Evolutionary conservation across 768 basidiomycete species (phyloP), one percentile per base, ranked within the genome.

Genomic region (Tricholoma terreum): DNA sequence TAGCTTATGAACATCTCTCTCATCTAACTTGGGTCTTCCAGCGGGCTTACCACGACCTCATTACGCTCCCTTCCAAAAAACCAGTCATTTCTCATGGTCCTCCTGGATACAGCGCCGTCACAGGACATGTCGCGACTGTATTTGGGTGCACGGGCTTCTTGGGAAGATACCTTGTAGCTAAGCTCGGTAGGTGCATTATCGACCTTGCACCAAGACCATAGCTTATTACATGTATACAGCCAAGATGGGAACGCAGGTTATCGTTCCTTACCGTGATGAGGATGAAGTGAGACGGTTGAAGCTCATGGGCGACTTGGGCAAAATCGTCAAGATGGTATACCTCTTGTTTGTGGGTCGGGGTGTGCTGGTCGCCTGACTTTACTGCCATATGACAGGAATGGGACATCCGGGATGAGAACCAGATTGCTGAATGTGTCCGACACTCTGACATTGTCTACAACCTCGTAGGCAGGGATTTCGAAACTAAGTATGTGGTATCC

Each of bases 371-470:
- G 19, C 52, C 59, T 54, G 59, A 64, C 55, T 64, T 54, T 36
- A 57, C 24, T 61, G 50, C 33, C 15, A 31, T 14, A 14, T 49
- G 15, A 42, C 61, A 98, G 95, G 96, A 98, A 83, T 98, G 94
- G 93, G 94, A 98, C 69, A 80, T 96, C 49, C 83, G 93, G 56
- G 88, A 92, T 68, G 90, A 93, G 65, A 81, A 85, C 51, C 93
- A 95, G 68, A 97, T 95, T 64, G 91, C 85, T 36, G 96, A 98
- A 70, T 97, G 94, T 71, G 70, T 98, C 58, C 81, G 92, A 62
- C 94, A 97, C 73, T 98, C 96, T 17, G 93, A 98, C 70, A 90
- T 89, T 4, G 97, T 99, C 19, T 97, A 94, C 79, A 98, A 98
- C 75, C 87, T 98, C 56, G 88, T 91, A 51, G 94, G 96, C 17